These are phyloP conservation scores for Hypholoma sublateritium DNA, from an alignment of 768 basidiomycete genomes.

Conservation along the genomic window DNA sequence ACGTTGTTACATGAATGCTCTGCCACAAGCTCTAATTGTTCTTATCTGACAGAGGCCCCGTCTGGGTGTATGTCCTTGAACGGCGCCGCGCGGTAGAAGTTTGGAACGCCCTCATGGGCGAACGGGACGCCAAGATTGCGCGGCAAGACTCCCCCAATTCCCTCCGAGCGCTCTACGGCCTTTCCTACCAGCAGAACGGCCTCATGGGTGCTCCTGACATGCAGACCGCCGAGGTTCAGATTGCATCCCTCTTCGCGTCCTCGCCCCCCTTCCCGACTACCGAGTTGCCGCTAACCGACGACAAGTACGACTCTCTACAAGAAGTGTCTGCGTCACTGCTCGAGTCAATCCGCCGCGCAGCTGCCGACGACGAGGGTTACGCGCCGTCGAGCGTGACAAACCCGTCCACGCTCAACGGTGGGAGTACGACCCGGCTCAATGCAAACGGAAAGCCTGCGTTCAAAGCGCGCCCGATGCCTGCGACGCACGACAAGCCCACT, in stretches of 20 bases:
- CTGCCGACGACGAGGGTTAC: slow-evolving; percentile 42
- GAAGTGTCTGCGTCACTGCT: slow-evolving; percentile 51
- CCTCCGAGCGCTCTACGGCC: slow-evolving; percentile 70
- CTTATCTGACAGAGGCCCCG: slow-evolving; percentile 58
- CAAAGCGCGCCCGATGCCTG: slow-evolving; percentile 67
- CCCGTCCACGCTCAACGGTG: slow-evolving; percentile 42
- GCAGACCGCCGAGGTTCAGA: slow-evolving; percentile 76
- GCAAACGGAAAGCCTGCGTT: slow-evolving; percentile 52
- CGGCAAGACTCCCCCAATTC: slow-evolving; percentile 56
- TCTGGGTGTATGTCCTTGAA: slow-evolving; percentile 92
- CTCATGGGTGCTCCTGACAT: slow-evolving; percentile 72
- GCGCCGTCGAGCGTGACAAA: slow-evolving; percentile 43
- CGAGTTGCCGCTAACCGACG: slow-evolving; percentile 53
- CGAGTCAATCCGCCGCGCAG: slow-evolving; percentile 35
- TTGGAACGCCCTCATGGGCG: slow-evolving; percentile 75
- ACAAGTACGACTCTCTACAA: slow-evolving; percentile 35
- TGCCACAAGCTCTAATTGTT: slow-evolving; percentile 5
- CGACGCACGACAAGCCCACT: slow-evolving; percentile 58
- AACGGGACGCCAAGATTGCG: slow-evolving; percentile 58
- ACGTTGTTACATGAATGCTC: not conserved
- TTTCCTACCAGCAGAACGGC: slow-evolving; percentile 54
- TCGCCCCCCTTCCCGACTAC: slow-evolving; percentile 77
- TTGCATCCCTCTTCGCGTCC: slow-evolving; percentile 74
- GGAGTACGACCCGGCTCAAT: slow-evolving; percentile 30
- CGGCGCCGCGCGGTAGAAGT: slow-evolving; percentile 80